These are phyloP conservation scores for Syzygium syzygioides DNA, from an alignment of 441 rosid species.

Conservation along the genomic window DNA sequence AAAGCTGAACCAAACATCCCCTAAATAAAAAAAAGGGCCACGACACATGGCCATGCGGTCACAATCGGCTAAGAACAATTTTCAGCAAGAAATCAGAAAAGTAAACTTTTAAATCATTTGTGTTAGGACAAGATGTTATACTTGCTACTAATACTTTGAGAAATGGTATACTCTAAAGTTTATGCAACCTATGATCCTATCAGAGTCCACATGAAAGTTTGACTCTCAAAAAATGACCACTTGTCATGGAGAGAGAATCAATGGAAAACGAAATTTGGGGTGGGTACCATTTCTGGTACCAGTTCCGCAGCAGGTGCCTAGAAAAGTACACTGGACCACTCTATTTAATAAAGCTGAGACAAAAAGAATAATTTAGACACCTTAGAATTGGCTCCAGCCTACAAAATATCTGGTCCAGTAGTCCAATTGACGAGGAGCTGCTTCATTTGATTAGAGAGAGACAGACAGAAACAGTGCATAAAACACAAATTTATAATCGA, in stretches of 20 bases:
- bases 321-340: neutral
- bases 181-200: neutral
- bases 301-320: neutral
- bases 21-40: neutral
- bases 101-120: neutral
- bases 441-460: neutral
- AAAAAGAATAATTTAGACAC: neutral
- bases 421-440: neutral
- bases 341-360: neutral
- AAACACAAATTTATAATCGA: neutral
- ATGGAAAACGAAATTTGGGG: neutral
- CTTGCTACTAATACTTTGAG: neutral
- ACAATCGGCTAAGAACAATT: neutral
- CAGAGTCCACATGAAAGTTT: neutral
- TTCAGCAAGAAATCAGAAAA: neutral
- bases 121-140: neutral
- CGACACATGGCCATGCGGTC: neutral
- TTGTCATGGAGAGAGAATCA: neutral
- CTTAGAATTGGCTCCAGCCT: neutral
- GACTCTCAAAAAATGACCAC: neutral
- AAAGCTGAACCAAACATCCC: no score
- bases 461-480: accelerated
- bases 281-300: neutral
- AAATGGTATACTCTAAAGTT: neutral
- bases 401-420: neutral